Percentiles rank a stretch among this genome's conserved stretches.
Conservation (phyloP, 2,329 filamentous ascomycete species). For the Blumeriella jaapii region DNA sequence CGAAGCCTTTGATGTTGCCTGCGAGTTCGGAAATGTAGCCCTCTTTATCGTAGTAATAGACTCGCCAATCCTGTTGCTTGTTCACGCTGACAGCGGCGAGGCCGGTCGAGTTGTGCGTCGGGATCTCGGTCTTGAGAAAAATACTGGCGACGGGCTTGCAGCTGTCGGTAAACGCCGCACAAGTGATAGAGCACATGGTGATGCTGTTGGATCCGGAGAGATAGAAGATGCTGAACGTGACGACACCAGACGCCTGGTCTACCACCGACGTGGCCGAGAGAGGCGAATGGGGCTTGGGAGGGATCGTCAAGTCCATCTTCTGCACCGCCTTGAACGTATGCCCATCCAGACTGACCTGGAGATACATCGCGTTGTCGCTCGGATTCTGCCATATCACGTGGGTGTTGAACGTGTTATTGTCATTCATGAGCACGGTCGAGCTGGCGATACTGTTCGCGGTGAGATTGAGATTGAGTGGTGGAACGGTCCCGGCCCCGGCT, state of each 20-base stretch:
- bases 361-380: conserved; percentile 11
- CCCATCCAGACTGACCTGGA: conserved; percentile 16
- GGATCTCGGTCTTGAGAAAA: conserved; percentile 9
- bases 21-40: conserved; percentile 13
- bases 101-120: conserved; percentile 12
- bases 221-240: conserved; percentile 20
- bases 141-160: conserved; percentile 14
- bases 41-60: conserved; percentile 16
- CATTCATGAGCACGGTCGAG: conserved; percentile 15
- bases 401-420: conserved; percentile 18
- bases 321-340: conserved; percentile 9
- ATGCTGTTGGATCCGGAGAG: conserved; percentile 13
- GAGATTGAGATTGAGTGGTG: too few species aligned
- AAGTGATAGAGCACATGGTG: conserved; percentile 16
- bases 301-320: conserved; percentile 11
- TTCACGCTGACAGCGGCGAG: conserved; percentile 18
- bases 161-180: conserved; percentile 9
- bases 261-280: conserved; percentile 16
- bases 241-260: conserved; percentile 12
- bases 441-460: conserved; percentile 15
- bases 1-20: conserved; percentile 15
- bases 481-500: neutral
- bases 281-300: conserved; percentile 15
- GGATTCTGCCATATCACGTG: conserved; percentile 16
- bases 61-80: conserved; percentile 17